phyloP scores from a whole-genome alignment of 805 yeast genomes.

The Candida mattraensis region DNA sequence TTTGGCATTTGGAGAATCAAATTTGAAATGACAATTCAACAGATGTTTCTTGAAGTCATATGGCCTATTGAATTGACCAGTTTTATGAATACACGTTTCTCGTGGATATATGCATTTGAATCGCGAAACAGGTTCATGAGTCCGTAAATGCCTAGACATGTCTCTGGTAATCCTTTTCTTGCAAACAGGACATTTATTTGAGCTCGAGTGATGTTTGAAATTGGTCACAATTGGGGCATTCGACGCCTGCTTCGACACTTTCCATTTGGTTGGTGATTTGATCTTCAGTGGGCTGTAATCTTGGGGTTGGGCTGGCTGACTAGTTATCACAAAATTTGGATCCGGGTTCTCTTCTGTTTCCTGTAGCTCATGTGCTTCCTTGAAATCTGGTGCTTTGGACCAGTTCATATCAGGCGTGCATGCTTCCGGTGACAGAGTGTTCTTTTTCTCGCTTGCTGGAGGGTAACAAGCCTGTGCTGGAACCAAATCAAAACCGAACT shows the following conservation, averaged over 20 bases:
- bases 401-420: no score
- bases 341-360: no score
- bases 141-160: slow-evolving; percentile 60
- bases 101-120: slow-evolving; percentile 60
- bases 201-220: slow-evolving; percentile 1
- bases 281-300: no score
- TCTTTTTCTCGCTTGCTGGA: no score
- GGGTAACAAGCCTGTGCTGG: slow-evolving; percentile 28
- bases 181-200: slow-evolving; percentile 48
- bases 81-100: slow-evolving; percentile 53
- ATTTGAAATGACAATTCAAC: slow-evolving; percentile 57
- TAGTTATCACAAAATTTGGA: no score
- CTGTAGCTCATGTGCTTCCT: no score
- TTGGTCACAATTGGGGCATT: not conserved
- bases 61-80: slow-evolving; percentile 64
- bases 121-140: slow-evolving; percentile 56
- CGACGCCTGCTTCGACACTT: not conserved
- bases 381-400: no score
- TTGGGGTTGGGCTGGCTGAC: no score
- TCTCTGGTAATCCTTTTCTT: slow-evolving; percentile 56
- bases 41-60: slow-evolving; percentile 69
- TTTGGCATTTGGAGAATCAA: slow-evolving; percentile 46
- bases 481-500: slow-evolving; percentile 19
- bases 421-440: no score
- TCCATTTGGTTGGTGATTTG: no score